Percentiles rank a stretch among this genome's conserved stretches.
Conservation (phyloP, 106 monocot genomes). For the Xerophyta viscosa region DNA sequence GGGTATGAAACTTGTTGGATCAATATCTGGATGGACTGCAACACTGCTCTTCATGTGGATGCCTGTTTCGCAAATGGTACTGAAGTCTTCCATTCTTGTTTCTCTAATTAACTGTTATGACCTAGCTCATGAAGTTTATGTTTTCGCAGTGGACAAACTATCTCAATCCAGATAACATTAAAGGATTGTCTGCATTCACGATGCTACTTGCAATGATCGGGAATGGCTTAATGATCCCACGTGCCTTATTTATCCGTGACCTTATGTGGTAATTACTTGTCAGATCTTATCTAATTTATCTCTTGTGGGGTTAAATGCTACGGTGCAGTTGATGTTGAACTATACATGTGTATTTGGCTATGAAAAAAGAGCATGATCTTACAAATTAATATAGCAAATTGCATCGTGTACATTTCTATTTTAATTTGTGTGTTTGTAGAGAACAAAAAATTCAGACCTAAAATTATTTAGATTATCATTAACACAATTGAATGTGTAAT, state of each 20-base stretch:
- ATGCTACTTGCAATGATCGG: slow-evolving; percentile 95
- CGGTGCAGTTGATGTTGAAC: not conserved
- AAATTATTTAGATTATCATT: no score
- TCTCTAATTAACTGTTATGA: not conserved
- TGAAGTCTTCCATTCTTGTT: not conserved
- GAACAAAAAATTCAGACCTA: not conserved
- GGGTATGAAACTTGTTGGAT: slow-evolving; percentile 47
- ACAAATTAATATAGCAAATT: not conserved
- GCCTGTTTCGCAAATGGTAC: slow-evolving; percentile 86
- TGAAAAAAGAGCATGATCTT: not conserved
- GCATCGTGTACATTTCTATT: not conserved
- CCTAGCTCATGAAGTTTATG: slow-evolving; percentile 2
- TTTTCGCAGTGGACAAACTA: slow-evolving; percentile 85
- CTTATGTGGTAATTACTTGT: slow-evolving; percentile 75
- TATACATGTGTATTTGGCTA: not conserved
- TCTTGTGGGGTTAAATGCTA: not conserved
- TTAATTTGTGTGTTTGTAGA: not conserved
- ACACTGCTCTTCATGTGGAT: slow-evolving; percentile 98
- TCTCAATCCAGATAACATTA: slow-evolving; percentile 87
- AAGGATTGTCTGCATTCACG: slow-evolving; percentile 79
- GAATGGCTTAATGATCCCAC: slow-evolving; percentile 93
- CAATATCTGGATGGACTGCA: slow-evolving; percentile 91
- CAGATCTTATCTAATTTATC: not conserved
- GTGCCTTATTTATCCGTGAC: slow-evolving; percentile 89
- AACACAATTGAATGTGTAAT: no score